These are phyloP conservation scores for Corymbia maculata DNA, from an alignment of 345 rosid species.

Conservation along the genomic window DNA sequence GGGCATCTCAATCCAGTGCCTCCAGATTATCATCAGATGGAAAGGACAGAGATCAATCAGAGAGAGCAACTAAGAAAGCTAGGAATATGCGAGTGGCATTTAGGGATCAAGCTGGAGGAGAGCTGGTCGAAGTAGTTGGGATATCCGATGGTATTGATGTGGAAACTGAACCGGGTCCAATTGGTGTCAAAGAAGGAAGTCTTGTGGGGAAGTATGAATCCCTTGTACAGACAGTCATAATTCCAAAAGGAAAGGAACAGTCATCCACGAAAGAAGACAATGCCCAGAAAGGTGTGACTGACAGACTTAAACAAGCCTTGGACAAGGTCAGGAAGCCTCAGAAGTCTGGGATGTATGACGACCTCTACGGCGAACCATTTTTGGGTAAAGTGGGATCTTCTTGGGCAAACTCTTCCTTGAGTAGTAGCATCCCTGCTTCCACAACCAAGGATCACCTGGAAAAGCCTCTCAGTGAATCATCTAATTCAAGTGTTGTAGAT, in stretches of 20 bases:
- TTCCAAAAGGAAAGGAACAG: constrained; percentile 69
- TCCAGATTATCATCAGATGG: constrained; percentile 8
- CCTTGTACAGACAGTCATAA: constrained; percentile 58
- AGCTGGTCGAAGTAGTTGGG: constrained; percentile 84
- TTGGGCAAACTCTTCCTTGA: constrained; percentile 53
- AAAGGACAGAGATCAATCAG: constrained; percentile 9
- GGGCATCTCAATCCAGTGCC: constrained; percentile 6
- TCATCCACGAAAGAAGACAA: constrained; percentile 26
- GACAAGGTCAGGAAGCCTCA: constrained; percentile 49
- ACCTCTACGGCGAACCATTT: constrained; percentile 70
- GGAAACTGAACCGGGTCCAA: constrained; percentile 91
- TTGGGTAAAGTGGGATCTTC: constrained; percentile 66
- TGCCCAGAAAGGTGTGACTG: constrained; percentile 49
- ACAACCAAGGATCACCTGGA: constrained; percentile 17
- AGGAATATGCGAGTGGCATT: constrained; percentile 58
- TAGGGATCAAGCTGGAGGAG: constrained; percentile 86
- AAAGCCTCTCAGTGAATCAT: constrained; percentile 4
- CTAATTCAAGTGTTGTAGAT: constrained; percentile 6
- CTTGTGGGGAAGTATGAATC: constrained; percentile 91
- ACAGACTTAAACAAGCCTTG: constrained; percentile 64
- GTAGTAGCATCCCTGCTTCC: constrained; percentile 7
- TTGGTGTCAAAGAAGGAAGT: constrained; percentile 89
- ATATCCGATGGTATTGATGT: constrained; percentile 90
- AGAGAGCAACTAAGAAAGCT: constrained; percentile 48
- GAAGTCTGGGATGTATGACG: constrained; percentile 57